A percentile compares a stretch with the other conserved stretches of the same genome.
Evolutionary conservation across 192 early-diverging fungal genomes (phyloP).

Genomic region (Allomyces macrogynus): DNA sequence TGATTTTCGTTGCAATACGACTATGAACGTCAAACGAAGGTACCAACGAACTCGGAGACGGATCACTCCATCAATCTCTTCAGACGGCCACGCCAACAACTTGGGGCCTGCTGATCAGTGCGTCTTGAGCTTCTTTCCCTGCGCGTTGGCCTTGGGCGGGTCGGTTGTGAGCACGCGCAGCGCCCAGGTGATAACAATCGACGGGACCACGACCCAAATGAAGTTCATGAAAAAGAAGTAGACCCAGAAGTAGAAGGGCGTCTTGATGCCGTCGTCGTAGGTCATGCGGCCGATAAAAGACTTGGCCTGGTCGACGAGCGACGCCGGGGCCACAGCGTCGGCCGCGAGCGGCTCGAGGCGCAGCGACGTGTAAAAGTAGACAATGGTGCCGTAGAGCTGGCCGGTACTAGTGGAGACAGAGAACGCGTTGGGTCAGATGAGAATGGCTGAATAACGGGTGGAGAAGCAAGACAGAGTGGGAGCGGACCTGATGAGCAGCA

Average conservation of each 20-base stretch:
- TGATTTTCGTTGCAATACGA: too few species aligned
- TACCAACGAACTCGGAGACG: too few species aligned
- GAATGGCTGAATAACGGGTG: neutral
- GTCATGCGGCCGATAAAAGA: neutral
- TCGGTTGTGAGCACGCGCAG: slow-evolving; percentile 2
- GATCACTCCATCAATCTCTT: too few species aligned
- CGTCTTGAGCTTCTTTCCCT: too few species aligned
- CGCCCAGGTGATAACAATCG: slow-evolving; percentile 13
- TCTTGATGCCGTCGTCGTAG: slow-evolving; percentile 36
- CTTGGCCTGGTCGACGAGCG: neutral
- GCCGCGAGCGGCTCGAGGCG: slow-evolving; percentile 14
- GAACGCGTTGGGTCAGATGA: neutral
- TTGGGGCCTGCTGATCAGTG: too few species aligned
- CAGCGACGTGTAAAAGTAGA: slow-evolving; percentile 57
- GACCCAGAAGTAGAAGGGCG: slow-evolving; percentile 67
- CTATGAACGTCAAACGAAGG: too few species aligned
- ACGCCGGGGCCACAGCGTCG: neutral
- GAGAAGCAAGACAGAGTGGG: too few species aligned
- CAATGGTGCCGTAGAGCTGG: slow-evolving; percentile 61
- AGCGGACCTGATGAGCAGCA: slow-evolving; percentile 12
- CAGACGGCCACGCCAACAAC: too few species aligned
- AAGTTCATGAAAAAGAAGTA: slow-evolving; percentile 75
- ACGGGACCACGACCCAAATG: slow-evolving; percentile 63
- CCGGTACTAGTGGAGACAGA: slow-evolving; percentile 11
- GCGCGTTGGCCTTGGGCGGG: neutral